phyloP scores from a whole-genome alignment of 371 early-diverging fungal species.

The Capillidium rhysosporum region DNA sequence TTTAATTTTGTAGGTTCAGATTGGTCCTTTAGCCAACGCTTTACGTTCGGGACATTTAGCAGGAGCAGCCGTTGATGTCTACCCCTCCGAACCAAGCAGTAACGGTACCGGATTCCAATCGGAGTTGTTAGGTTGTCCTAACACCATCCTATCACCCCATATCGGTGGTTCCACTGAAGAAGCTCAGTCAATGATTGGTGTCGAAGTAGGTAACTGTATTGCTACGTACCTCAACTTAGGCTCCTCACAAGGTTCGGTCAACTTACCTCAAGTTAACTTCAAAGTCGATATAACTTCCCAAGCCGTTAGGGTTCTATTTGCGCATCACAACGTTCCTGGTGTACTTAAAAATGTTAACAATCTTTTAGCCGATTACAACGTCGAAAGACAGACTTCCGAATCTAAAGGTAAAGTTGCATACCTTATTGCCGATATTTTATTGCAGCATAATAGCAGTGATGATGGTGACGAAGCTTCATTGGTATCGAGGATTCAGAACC shows the following conservation, averaged over 20 bases:
- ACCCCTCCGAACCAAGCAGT: constrained; percentile 75
- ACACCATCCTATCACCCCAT: constrained; percentile 88
- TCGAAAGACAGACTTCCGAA: constrained; percentile 93
- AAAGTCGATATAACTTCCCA: constrained; percentile 40
- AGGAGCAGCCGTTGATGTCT: constrained; percentile 95
- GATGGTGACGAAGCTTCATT: neutral
- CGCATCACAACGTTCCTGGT: constrained; percentile 93
- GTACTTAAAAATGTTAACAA: constrained; percentile 85
- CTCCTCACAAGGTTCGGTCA: constrained; percentile 75
- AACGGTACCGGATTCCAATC: constrained; percentile 69
- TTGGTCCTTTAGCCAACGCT: constrained; percentile 61
- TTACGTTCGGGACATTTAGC: constrained; percentile 72
- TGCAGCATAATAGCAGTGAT: no score
- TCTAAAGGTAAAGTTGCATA: constrained; percentile 82
- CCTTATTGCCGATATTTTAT: constrained; percentile 80
- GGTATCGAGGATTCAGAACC: no score
- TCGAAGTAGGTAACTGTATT: constrained; percentile 73
- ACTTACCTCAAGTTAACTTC: constrained; percentile 88
- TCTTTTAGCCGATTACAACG: constrained; percentile 79
- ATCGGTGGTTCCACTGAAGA: constrained; percentile 97
- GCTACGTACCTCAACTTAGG: constrained; percentile 70
- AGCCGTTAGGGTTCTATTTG: constrained; percentile 70
- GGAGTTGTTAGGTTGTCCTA: constrained; percentile 58
- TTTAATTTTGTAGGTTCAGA: constrained; percentile 21
- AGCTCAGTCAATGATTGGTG: constrained; percentile 88